Percentiles rank a stretch among this genome's conserved stretches.
Conservation (phyloP, 495 filamentous ascomycete species). For the Xylaria longipes region DNA sequence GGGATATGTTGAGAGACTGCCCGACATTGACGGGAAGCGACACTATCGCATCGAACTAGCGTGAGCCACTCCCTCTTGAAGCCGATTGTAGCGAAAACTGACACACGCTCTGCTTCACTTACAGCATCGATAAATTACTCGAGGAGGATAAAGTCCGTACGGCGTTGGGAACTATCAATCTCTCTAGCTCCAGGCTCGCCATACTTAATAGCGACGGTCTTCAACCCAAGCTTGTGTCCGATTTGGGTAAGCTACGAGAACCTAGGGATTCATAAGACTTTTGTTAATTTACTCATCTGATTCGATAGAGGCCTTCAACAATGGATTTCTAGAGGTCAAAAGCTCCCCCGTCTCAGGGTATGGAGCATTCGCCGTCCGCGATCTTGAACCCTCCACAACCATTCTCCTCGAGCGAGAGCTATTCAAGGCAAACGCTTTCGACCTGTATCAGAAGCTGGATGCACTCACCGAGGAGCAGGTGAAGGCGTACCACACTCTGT, state of each 20-base stretch:
- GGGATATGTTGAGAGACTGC: constrained; percentile 15
- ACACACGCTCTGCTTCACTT: background rate
- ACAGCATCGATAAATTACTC: constrained; percentile 12
- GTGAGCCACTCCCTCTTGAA: background rate
- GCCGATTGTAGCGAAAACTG: background rate
- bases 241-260: background rate
- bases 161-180: background rate
- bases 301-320: constrained; percentile 15
- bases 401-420: constrained; percentile 41
- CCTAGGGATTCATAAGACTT: background rate
- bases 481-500: constrained; percentile 10
- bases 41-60: constrained; percentile 18
- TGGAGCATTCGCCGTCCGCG: constrained; percentile 39
- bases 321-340: constrained; percentile 33
- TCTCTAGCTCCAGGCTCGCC: constrained; percentile 2
- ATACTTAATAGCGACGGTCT: constrained; percentile 22
- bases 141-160: constrained; percentile 18
- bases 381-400: constrained; percentile 31
- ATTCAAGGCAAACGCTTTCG: constrained; percentile 32
- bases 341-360: constrained; percentile 34
- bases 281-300: background rate
- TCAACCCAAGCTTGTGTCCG: constrained; percentile 15
- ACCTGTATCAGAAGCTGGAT: constrained; percentile 21
- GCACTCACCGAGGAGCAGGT: constrained; percentile 19
- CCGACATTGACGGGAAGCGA: constrained; percentile 18